A percentile compares a stretch with the other conserved stretches of the same genome.
phyloP scores from a whole-genome alignment of 2,329 filamentous ascomycete species.

The Venturia asperata region DNA sequence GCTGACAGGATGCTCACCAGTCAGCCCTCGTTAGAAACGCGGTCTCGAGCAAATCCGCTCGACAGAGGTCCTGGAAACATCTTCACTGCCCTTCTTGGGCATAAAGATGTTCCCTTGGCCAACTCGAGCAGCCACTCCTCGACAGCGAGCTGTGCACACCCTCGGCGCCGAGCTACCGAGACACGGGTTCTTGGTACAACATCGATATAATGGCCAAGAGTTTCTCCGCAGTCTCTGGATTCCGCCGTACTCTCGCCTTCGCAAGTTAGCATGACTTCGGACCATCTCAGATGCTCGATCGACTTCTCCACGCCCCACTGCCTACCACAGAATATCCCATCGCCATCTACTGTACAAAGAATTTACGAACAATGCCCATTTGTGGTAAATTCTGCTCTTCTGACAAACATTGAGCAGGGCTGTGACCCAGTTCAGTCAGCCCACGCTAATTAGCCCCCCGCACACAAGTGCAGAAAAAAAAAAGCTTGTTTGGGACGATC shows the following conservation, averaged over 20 bases:
- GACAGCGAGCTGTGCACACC: not conserved
- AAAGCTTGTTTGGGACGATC: conserved; percentile 3
- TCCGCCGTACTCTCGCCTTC: not conserved
- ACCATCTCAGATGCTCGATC: not conserved
- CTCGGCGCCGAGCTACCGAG: conserved; percentile 1
- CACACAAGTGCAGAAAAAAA: not conserved
- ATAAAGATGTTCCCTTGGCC: not conserved
- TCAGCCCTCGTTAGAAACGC: too few relatives aligned
- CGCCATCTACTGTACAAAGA: not conserved
- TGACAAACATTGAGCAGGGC: not conserved
- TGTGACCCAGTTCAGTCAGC: not conserved
- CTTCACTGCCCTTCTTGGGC: conserved; percentile 1
- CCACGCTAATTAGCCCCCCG: not conserved
- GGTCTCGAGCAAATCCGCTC: too few relatives aligned
- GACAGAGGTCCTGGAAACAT: not conserved
- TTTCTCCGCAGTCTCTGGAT: not conserved
- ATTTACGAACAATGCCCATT: not conserved
- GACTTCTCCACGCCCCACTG: not conserved
- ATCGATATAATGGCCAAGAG: not conserved
- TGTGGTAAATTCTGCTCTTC: not conserved
- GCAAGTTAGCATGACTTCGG: not conserved
- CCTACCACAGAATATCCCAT: not conserved
- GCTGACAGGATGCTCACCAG: not conserved
- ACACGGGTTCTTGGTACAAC: not conserved
- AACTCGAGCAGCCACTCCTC: not conserved